phyloP scores from a whole-genome alignment of 805 yeast genomes.

The Saccharomycopsis fodiens region DNA sequence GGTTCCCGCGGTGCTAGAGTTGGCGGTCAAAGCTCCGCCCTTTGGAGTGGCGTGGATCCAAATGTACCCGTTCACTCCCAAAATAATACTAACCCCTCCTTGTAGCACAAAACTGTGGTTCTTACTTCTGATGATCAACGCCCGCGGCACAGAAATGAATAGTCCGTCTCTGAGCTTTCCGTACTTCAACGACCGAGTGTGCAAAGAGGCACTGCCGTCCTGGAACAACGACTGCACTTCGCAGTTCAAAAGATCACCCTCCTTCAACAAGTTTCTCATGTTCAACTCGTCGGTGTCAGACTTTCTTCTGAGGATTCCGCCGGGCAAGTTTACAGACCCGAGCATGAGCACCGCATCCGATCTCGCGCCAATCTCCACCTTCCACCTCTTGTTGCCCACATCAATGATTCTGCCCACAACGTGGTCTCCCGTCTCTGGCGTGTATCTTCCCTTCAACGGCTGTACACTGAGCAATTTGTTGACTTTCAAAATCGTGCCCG shows the following conservation, averaged over 20 bases:
- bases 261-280: constrained; percentile 90
- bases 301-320: constrained; percentile 91
- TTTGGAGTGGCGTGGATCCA: constrained; percentile 75
- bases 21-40: constrained; percentile 25
- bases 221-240: constrained; percentile 87
- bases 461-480: constrained; percentile 79
- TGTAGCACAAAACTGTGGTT: constrained; percentile 86
- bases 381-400: constrained; percentile 92
- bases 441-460: constrained; percentile 80
- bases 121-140: constrained; percentile 75
- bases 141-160: constrained; percentile 72
- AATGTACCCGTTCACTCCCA: constrained; percentile 92
- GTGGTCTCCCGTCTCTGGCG: constrained; percentile 96
- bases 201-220: constrained; percentile 90
- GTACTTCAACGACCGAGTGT: constrained; percentile 90
- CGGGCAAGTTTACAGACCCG: constrained; percentile 95
- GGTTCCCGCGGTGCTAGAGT: constrained; percentile 20
- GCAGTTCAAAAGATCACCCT: constrained; percentile 91
- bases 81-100: constrained; percentile 82
- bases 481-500: constrained; percentile 82
- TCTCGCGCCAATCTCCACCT: constrained; percentile 91
- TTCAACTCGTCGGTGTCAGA: constrained; percentile 93
- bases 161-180: constrained; percentile 93
- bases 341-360: constrained; percentile 88
- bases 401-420: constrained; percentile 90